phyloP scores from a whole-genome alignment of 768 basidiomycete species.

The Rhodosporidiobolus sp. region DNA sequence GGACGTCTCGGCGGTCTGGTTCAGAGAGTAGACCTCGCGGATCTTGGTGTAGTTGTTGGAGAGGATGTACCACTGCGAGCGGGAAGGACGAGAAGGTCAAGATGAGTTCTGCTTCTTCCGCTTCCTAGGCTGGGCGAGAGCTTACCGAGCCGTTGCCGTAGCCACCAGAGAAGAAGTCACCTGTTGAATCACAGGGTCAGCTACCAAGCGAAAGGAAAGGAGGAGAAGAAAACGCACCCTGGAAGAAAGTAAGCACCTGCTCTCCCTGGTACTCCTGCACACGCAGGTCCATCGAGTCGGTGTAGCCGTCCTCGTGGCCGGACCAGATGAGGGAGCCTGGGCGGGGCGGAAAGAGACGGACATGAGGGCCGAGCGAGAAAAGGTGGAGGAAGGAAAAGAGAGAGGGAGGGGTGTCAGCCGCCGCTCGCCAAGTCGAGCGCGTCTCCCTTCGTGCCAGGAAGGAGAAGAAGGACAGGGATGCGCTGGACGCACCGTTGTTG shows the following conservation, averaged over 20 bases:
- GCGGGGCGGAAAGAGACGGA: neutral
- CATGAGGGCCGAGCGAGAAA: neutral
- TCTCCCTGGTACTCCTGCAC: conserved; percentile 39
- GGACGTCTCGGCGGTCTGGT: conserved; percentile 14
- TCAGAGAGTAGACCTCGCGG: neutral
- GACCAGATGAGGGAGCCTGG: conserved; percentile 9
- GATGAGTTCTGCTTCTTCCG: neutral
- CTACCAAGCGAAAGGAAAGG: too few relatives aligned
- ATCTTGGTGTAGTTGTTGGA: neutral
- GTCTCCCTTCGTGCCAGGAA: too few relatives aligned
- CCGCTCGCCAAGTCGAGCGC: too few relatives aligned
- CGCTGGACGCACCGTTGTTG: neutral
- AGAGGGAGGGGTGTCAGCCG: neutral
- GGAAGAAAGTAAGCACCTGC: conserved; percentile 41
- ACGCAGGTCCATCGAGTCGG: conserved; percentile 39
- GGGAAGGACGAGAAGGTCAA: neutral
- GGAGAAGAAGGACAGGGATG: neutral
- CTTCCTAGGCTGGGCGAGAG: neutral
- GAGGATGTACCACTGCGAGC: conserved; percentile 1
- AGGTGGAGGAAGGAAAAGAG: neutral
- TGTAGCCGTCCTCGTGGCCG: conserved; percentile 26
- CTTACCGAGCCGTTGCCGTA: conserved; percentile 37
- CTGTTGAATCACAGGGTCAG: neutral
- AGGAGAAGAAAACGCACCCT: conserved; percentile 31
- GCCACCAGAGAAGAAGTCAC: conserved; percentile 27